These are phyloP conservation scores for Pseudocercospora fijiensis DNA, from an alignment of 2,329 filamentous ascomycete genomes.

Conservation along the genomic window DNA sequence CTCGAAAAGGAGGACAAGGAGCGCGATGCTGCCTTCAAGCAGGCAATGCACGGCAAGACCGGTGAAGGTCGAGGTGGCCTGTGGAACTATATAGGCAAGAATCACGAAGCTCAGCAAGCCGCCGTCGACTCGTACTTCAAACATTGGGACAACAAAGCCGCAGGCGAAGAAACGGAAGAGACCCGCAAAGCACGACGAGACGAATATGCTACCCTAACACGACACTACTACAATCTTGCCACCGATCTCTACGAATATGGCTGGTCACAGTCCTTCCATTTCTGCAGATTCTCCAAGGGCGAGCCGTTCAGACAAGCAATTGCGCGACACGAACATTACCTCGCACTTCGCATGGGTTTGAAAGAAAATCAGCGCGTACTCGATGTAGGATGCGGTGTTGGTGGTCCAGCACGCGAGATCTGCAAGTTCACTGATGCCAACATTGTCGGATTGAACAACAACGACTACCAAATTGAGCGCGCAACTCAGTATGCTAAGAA, in stretches of 20 bases:
- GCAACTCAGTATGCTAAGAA: conserved; percentile 81
- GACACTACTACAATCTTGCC: conserved; percentile 63
- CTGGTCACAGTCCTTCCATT: conserved; percentile 96
- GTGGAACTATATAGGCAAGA: conserved; percentile 81
- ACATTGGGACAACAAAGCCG: conserved; percentile 87
- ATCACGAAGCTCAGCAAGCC: conserved; percentile 72
- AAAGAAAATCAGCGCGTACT: conserved; percentile 84
- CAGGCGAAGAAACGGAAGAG: conserved; percentile 76
- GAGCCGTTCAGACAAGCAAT: conserved; percentile 90
- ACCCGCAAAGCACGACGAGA: conserved; percentile 72
- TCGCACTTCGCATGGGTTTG: conserved; percentile 84
- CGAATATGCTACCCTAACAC: conserved; percentile 89
- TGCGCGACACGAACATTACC: conserved; percentile 95
- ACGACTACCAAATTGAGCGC: conserved; percentile 97
- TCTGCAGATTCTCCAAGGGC: conserved; percentile 85
- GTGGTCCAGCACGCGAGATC: conserved; percentile 92
- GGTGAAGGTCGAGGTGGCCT: conserved; percentile 76
- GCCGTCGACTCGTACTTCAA: conserved; percentile 93
- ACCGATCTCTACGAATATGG: conserved; percentile 67
- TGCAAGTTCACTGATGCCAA: conserved; percentile 91
- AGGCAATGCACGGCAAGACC: conserved; percentile 72
- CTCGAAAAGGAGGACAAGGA: conserved; percentile 45
- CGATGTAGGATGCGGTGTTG: conserved; percentile 95
- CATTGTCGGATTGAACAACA: conserved; percentile 94
- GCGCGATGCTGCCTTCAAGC: conserved; percentile 73